Evolutionary conservation across 2,329 filamentous ascomycete species (phyloP), one percentile per base, ranked within the genome.

Genomic region (Colletotrichum plurivorum): DNA sequence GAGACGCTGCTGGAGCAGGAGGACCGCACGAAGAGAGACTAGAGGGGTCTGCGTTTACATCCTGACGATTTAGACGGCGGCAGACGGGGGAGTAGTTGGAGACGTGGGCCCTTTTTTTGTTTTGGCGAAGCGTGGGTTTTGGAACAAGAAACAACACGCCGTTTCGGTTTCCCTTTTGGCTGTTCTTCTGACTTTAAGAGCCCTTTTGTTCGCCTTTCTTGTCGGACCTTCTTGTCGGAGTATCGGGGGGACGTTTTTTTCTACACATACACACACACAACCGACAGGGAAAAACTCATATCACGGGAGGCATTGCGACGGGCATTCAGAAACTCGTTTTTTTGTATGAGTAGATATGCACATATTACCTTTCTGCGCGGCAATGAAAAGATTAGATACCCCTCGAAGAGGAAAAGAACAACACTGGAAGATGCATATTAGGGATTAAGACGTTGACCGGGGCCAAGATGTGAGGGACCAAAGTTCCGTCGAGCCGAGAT

Each of bases 321-420:
- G 51, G 67, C 53, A 54, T 46, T 59, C 61, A 58, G 55, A 49
- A 36, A 70, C 57, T 53, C 31, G 31, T 36, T 36, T 36, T 36
- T 36, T 52, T 71, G 67, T 67, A 63, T 46, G 66, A 70, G 61
- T 67, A 71, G 56, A 67, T 22, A 45, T 27, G 52, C 51, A 59
- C 56, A 52, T 39, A 52, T 48, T 58, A 9, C 15, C 20, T 22
- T 58, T 31, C 15, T 49, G 48, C n/a, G 48, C 31, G 66, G 43
- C 61, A 65, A 59, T 45, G 59, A 36, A 36, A 66, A 62, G 36
- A 52, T 27, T 54, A 68, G 57, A 70, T 70, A 70, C 67, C 67
- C 20, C 20, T 36, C 31, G 10, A 36, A 36, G 31, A 36, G 31
- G 10, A 36, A 10, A 10, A 36, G 31, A 3, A 10, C 3, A 5